Conservation (phyloP, 2,329 filamentous ascomycete genomes). For the Aspergillus fischeri region DNA sequence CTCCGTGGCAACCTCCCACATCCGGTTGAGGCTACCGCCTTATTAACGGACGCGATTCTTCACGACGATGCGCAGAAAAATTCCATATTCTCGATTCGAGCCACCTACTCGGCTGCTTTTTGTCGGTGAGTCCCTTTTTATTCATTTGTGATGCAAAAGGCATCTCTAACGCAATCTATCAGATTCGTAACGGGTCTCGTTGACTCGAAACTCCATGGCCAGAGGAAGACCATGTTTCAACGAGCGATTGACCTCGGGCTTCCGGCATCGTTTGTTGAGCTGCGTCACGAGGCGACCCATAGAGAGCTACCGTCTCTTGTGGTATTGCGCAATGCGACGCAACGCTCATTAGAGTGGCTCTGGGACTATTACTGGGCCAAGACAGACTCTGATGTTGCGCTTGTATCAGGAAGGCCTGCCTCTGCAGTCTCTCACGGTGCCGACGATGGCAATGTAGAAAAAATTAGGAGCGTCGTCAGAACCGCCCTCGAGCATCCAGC, state of each 20-base stretch:
- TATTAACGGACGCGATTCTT: slow-evolving; percentile 44
- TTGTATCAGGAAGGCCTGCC: slow-evolving; percentile 1
- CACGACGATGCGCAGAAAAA: slow-evolving; percentile 39
- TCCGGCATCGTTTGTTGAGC: slow-evolving; percentile 73
- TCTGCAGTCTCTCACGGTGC: slow-evolving; percentile 1
- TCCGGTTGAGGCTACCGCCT: slow-evolving; percentile 43
- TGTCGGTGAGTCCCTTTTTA: slow-evolving; percentile 34
- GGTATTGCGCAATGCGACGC: slow-evolving; percentile 65
- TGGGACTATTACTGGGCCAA: slow-evolving; percentile 81
- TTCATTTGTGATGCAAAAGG: neutral
- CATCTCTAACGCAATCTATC: neutral
- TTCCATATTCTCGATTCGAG: slow-evolving; percentile 43
- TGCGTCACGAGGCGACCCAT: slow-evolving; percentile 86
- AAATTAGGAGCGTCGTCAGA: slow-evolving; percentile 17
- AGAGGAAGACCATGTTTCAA: slow-evolving; percentile 43
- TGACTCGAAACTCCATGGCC: slow-evolving; percentile 40
- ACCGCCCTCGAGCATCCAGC: slow-evolving; percentile 16
- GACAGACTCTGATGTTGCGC: slow-evolving; percentile 34
- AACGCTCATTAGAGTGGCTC: slow-evolving; percentile 74
- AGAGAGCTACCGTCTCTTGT: slow-evolving; percentile 75
- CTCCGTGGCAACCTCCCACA: slow-evolving; percentile 43
- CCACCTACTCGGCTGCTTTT: slow-evolving; percentile 44
- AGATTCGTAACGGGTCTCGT: slow-evolving; percentile 45
- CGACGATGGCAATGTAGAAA: slow-evolving; percentile 6
- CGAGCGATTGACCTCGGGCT: slow-evolving; percentile 39